Evolutionary conservation across 179 eudicot genomes (phyloP).

Genomic region (Silene vulgaris): DNA sequence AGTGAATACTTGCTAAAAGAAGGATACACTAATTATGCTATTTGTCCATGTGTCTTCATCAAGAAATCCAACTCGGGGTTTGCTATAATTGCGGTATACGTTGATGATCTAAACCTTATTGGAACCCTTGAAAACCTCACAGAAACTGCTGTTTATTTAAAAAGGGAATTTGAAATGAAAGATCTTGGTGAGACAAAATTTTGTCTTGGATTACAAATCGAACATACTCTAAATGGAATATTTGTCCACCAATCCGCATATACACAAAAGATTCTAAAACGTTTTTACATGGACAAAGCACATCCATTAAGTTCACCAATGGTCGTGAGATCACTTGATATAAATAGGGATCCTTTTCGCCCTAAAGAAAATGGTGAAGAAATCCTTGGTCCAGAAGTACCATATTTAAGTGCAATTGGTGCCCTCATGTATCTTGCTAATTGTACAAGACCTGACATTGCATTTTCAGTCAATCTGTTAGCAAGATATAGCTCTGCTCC

Average conservation of each 20-base stretch:
- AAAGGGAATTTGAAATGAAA: background rate
- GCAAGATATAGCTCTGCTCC: background rate
- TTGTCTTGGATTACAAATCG: background rate
- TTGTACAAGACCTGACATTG: too few species aligned
- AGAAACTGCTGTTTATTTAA: background rate
- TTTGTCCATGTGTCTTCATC: background rate
- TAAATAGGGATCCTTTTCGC: background rate
- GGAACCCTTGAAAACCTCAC: background rate
- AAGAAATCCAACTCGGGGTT: background rate
- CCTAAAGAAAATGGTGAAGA: conserved; percentile 2
- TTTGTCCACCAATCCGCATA: background rate
- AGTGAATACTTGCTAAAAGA: background rate
- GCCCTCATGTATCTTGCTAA: background rate
- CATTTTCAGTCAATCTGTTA: background rate
- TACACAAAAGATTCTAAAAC: background rate
- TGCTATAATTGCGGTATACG: background rate
- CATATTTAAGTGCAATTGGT: conserved; percentile 6
- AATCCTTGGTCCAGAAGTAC: conserved; percentile 1
- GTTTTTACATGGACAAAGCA: background rate
- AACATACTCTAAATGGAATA: background rate
- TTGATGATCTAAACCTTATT: background rate
- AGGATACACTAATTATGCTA: background rate
- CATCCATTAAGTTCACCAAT: background rate
- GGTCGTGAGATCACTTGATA: background rate
- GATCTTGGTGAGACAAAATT: background rate